Evolutionary conservation across 306 rosid genomes (phyloP).

Genomic region (Cicer cuneatum): DNA sequence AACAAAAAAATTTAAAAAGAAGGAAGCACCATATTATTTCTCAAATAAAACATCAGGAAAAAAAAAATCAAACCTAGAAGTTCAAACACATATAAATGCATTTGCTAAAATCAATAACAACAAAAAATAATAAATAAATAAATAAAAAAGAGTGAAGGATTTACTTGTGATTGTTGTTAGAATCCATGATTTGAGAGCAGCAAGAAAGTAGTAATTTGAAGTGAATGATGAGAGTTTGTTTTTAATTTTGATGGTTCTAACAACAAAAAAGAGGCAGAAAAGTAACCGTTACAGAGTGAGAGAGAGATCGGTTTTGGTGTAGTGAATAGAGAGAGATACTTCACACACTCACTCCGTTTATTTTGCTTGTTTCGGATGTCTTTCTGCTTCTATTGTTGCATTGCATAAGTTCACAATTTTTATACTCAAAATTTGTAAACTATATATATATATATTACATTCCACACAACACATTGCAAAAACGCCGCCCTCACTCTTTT

Average conservation of each 20-base stretch:
- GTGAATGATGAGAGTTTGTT: slow-evolving; percentile 35
- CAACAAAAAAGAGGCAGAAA: slow-evolving; percentile 35
- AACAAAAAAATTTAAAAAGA: background rate
- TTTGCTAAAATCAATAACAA: background rate
- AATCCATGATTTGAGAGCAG: slow-evolving; percentile 59
- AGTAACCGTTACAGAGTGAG: slow-evolving; percentile 61
- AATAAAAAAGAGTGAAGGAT: slow-evolving; percentile 32
- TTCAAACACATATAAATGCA: slow-evolving; percentile 42
- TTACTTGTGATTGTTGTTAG: slow-evolving; percentile 64
- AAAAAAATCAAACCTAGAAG: slow-evolving; percentile 35
- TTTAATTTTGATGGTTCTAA: background rate
- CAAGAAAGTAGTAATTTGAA: slow-evolving; percentile 27
- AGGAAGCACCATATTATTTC: background rate
- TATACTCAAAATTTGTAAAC: too few relatives aligned
- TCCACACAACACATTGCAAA: background rate
- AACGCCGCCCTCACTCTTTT: slow-evolving; percentile 32
- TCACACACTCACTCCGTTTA: slow-evolving; percentile 25
- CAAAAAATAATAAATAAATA: background rate
- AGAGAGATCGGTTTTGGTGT: slow-evolving; percentile 43
- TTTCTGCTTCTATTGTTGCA: too few relatives aligned
- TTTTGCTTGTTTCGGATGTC: slow-evolving; percentile 15
- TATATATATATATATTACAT: too few relatives aligned
- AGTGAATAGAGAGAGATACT: too few relatives aligned
- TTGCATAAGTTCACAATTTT: too few relatives aligned
- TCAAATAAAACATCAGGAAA: background rate